These are phyloP conservation scores for Neoboletus magnificus DNA, from an alignment of 768 basidiomycete genomes.

Conservation along the genomic window DNA sequence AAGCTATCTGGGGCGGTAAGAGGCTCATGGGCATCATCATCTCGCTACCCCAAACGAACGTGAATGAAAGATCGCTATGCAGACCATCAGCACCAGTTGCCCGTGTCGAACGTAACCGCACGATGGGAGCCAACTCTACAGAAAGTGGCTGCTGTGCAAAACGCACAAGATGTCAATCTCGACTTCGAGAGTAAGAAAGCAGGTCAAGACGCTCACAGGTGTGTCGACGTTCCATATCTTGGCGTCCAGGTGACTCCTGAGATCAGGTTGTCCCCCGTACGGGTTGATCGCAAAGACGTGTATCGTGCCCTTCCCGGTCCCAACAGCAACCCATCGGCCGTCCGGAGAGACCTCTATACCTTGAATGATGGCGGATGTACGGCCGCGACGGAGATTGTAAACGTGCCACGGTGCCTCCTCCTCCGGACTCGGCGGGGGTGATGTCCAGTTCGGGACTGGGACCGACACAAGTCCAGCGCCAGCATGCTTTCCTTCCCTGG, in stretches of 20 bases:
- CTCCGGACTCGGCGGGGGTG: constrained; percentile 1
- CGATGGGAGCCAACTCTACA: constrained; percentile 54
- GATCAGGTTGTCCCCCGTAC: constrained; percentile 66
- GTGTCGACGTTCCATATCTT: constrained; percentile 52
- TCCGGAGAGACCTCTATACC: constrained; percentile 42
- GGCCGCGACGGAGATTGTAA: constrained; percentile 69
- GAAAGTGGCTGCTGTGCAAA: constrained; percentile 45
- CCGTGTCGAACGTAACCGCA: constrained; percentile 45
- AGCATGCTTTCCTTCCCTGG: constrained; percentile 3
- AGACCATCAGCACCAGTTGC: constrained; percentile 27
- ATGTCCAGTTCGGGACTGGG: not conserved
- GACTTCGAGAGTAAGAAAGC: not conserved
- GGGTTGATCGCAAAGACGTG: constrained; percentile 79
- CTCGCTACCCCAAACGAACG: constrained; percentile 43
- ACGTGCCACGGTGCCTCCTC: constrained; percentile 46
- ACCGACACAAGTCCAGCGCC: constrained; percentile 1
- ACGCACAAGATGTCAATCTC: not conserved
- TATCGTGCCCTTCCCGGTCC: constrained; percentile 59
- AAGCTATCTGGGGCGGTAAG: constrained; percentile 27
- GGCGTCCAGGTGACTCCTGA: constrained; percentile 56
- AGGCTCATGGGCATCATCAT: constrained; percentile 38
- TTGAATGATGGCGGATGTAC: constrained; percentile 64
- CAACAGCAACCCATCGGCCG: constrained; percentile 67
- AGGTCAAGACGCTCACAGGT: constrained; percentile 34
- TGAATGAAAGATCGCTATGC: constrained; percentile 49